Evolutionary conservation across 2,329 filamentous ascomycete genomes (phyloP), one percentile per base, ranked within the genome.

Genomic region (Myriangium duriaei): DNA sequence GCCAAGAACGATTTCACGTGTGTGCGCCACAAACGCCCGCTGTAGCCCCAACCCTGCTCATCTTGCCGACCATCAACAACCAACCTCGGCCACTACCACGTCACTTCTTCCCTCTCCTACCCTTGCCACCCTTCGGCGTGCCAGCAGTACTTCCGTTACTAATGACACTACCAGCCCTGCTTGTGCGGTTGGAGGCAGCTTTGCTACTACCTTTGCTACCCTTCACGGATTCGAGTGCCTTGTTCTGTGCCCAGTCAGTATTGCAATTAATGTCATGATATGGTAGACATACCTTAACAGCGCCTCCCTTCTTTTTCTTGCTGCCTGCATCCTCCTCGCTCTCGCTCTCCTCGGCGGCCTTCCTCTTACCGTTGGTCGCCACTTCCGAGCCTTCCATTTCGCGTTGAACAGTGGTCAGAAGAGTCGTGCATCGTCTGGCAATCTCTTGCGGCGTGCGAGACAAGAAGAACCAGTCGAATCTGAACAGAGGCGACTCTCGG

Each of bases 391-490:
- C 77, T 55, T 95, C 88, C 59, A 95, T 94, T 61, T 98, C 91
- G 60, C 91, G 81, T 37, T 91, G 82, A 33, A 98, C 85, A 0
- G 91, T 93, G 24, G 88, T 93, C 46, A 98, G 75, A 37, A 98
- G 71, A 1, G 92, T 98, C 19, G 83, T 92, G 64, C 91, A 96
- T 37, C 92, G 76, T 50, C 91, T 79, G 44, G 85, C 81, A 50
- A 98, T 81, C 61, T 98, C 91, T 34, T 87, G 79, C 0, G 91
- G 85, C 3, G 88, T 98, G 32, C 91, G 76, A 58, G 84, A 93
- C 29, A 98, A 71, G 69, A 98, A 95, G 67, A 98, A 98, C 92
- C 92, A 98, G 57, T 98, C 91, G 52, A 98, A 98, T 28, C 91
- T 78, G 72, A 98, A 98, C 3, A 98, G 68, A 7, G 91, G 87